Conservation (phyloP, 2,329 filamentous ascomycete species). For the Neonectria coccinea region DNA sequence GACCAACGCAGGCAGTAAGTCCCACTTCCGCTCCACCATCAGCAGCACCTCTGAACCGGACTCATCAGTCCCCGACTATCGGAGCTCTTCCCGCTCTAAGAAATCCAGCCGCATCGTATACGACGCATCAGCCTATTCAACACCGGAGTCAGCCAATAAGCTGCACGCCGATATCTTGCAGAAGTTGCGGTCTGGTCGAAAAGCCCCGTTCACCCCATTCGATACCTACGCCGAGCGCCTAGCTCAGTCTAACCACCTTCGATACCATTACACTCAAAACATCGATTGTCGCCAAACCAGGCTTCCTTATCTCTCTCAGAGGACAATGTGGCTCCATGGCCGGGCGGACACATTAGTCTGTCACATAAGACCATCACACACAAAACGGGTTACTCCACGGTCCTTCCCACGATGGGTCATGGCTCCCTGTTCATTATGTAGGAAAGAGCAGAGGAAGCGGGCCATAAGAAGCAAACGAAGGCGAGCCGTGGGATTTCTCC, state of each 20-base stretch:
- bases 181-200: not conserved
- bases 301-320: not conserved
- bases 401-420: not conserved
- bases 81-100: not conserved
- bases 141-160: not conserved
- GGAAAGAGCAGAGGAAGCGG: not conserved
- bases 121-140: not conserved
- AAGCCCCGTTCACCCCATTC: not conserved
- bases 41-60: not conserved
- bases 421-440: not conserved
- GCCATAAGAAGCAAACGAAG: not conserved
- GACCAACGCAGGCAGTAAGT: not conserved
- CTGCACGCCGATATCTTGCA: not conserved
- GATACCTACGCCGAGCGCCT: not conserved
- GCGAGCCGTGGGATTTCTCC: slow-evolving; percentile 1
- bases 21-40: no score
- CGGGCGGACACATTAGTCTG: not conserved
- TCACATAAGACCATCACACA: not conserved
- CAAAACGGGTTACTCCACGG: not conserved
- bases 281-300: not conserved
- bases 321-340: slow-evolving; percentile 3
- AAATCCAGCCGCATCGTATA: not conserved
- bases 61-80: not conserved
- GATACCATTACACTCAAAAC: not conserved
- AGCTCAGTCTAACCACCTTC: not conserved